These are phyloP conservation scores for Parascedosporium putredinis DNA, from an alignment of 2,329 filamentous ascomycete species.

Conservation along the genomic window DNA sequence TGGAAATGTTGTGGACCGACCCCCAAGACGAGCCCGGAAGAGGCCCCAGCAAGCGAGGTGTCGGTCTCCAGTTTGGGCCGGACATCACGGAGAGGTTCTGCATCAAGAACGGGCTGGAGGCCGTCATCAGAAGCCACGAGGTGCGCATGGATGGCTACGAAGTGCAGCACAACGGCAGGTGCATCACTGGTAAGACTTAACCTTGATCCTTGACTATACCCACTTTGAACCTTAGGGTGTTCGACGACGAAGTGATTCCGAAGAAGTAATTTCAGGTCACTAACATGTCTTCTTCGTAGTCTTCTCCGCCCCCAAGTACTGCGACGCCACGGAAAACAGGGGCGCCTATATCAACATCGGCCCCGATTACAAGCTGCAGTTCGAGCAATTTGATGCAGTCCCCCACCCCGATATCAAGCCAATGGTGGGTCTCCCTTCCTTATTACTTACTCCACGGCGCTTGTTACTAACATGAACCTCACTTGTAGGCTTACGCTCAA, in stretches of 20 bases:
- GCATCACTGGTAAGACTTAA: conserved; percentile 64
- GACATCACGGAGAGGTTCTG: conserved; percentile 96
- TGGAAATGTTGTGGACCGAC: conserved; percentile 99
- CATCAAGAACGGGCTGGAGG: conserved; percentile 87
- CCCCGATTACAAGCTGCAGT: conserved; percentile 81
- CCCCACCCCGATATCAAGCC: conserved; percentile 92
- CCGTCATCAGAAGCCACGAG: conserved; percentile 94
- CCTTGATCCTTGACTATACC: neutral
- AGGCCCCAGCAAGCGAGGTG: conserved; percentile 90
- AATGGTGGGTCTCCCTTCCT: conserved; percentile 47
- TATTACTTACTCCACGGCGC: neutral
- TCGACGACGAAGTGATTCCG: too few relatives aligned
- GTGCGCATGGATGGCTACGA: conserved; percentile 99
- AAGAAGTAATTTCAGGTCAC: too few relatives aligned
- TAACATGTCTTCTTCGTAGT: conserved; percentile 37
- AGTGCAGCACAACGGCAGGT: conserved; percentile 88
- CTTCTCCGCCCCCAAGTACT: conserved; percentile 96
- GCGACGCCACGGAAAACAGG: conserved; percentile 95
- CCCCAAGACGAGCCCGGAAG: conserved; percentile 78
- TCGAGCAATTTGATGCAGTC: conserved; percentile 90
- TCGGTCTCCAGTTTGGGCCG: conserved; percentile 92
- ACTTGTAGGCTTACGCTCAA: conserved; percentile 64
- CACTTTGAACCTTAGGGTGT: too few relatives aligned
- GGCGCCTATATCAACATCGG: conserved; percentile 97
- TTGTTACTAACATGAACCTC: conserved; percentile 8